A percentile compares a stretch with the other conserved stretches of the same genome.
These are phyloP conservation scores for Centrapalus pauciflorus DNA, from an alignment of 129 eudicot genomes.

Conservation along the genomic window DNA sequence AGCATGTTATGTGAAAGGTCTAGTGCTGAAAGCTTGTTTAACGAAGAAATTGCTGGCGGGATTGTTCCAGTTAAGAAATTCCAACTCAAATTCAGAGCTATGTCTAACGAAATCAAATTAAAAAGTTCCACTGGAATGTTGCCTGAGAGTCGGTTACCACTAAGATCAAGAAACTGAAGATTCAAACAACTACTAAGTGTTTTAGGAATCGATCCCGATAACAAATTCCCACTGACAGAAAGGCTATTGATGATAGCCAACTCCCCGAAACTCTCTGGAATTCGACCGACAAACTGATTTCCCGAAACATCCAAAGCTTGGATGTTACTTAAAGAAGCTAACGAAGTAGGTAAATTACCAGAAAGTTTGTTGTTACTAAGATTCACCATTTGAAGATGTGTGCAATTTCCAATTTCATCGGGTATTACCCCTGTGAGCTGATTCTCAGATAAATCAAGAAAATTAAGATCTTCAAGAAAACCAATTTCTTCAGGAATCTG, in stretches of 20 bases:
- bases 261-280: constrained; percentile 58
- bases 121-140: constrained; percentile 66
- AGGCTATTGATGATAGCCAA: constrained; percentile 46
- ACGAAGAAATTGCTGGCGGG: constrained; percentile 57
- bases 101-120: constrained; percentile 58
- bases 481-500: constrained; percentile 67
- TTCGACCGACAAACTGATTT: constrained; percentile 54
- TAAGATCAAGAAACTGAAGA: constrained; percentile 76
- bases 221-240: constrained; percentile 36
- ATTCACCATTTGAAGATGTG: constrained; percentile 63
- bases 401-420: constrained; percentile 68
- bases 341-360: constrained; percentile 50
- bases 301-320: constrained; percentile 67
- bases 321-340: constrained; percentile 51
- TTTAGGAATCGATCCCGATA: constrained; percentile 59
- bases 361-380: constrained; percentile 53
- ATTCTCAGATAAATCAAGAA: constrained; percentile 65
- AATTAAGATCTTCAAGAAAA: constrained; percentile 42
- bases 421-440: constrained; percentile 55
- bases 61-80: constrained; percentile 58
- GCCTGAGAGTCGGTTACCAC: constrained; percentile 60
- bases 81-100: constrained; percentile 80
- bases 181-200: constrained; percentile 50
- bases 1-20: constrained; percentile 85
- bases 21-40: constrained; percentile 67